Conservation (phyloP, 345 rosid species). For the Bruguiera parviflora region DNA sequence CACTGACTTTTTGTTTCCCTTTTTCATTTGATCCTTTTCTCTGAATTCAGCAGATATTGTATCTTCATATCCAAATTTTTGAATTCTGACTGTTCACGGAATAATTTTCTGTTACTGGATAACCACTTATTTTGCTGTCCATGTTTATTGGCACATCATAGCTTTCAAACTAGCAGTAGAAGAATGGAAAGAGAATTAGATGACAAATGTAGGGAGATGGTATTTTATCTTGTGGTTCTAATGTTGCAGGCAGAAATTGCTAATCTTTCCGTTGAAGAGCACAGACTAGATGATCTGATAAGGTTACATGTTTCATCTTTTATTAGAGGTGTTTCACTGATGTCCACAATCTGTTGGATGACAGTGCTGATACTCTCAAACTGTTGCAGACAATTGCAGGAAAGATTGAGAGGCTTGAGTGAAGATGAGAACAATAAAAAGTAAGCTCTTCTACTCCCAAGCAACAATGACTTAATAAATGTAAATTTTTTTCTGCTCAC, state of each 20-base stretch:
- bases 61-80: no score
- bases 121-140: no score
- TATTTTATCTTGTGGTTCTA: slow-evolving; percentile 16
- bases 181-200: neutral
- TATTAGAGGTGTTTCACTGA: slow-evolving; percentile 16
- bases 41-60: no score
- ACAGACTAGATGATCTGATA: slow-evolving; percentile 65
- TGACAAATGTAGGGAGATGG: neutral
- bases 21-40: neutral
- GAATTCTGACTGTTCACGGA: no score
- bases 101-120: no score
- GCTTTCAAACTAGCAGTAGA: neutral
- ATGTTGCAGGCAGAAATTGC: slow-evolving; percentile 69
- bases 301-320: slow-evolving; percentile 48
- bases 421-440: slow-evolving; percentile 77
- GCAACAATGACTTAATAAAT: neutral
- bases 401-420: slow-evolving; percentile 62
- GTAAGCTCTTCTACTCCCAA: slow-evolving; percentile 34
- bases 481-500: neutral
- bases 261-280: slow-evolving; percentile 68
- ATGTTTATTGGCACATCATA: no score
- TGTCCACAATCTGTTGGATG: slow-evolving; percentile 20
- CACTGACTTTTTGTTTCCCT: neutral
- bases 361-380: slow-evolving; percentile 33
- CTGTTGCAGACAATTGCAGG: slow-evolving; percentile 74